phyloP scores from a whole-genome alignment of 2,329 filamentous ascomycete species.

The Aschersonia sp. region DNA sequence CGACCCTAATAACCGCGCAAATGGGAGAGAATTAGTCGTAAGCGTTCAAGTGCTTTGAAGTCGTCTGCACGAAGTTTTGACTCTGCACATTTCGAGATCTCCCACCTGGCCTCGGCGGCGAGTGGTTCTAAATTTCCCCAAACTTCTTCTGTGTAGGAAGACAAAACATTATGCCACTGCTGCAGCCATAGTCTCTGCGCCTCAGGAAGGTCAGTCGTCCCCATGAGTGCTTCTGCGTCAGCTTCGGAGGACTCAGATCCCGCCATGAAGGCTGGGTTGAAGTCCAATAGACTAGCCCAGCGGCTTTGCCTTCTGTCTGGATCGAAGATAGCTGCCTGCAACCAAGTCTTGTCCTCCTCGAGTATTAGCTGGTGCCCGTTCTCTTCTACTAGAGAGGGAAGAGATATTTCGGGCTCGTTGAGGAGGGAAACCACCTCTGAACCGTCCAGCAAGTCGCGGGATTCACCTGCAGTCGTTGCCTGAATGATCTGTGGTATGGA shows the following conservation, averaged over 20 bases:
- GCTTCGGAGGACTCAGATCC: slow-evolving; percentile 7
- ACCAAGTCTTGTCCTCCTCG: slow-evolving; percentile 14
- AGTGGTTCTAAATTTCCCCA: slow-evolving; percentile 50
- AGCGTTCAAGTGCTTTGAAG: slow-evolving; percentile 17
- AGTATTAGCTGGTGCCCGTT: slow-evolving; percentile 9
- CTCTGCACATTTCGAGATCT: slow-evolving; percentile 29
- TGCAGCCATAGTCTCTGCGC: slow-evolving; percentile 32
- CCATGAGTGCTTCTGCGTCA: slow-evolving; percentile 17
- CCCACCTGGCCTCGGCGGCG: slow-evolving; percentile 38
- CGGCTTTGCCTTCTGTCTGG: slow-evolving; percentile 1
- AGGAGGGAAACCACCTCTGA: slow-evolving; percentile 21
- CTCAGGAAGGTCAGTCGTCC: slow-evolving; percentile 21
- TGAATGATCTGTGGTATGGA: neutral
- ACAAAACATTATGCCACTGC: slow-evolving; percentile 42
- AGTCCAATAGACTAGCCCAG: slow-evolving; percentile 35
- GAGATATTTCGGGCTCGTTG: slow-evolving; percentile 10
- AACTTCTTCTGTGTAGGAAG: slow-evolving; percentile 47
- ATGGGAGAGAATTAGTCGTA: slow-evolving; percentile 22
- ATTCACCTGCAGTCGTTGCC: slow-evolving; percentile 3
- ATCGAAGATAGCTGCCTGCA: slow-evolving; percentile 24
- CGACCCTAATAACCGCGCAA: slow-evolving; percentile 13
- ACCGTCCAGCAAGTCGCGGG: slow-evolving; percentile 16
- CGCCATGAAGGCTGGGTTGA: slow-evolving; percentile 29
- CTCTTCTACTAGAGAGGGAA: slow-evolving; percentile 9
- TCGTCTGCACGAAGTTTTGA: slow-evolving; percentile 7